Evolutionary conservation across 345 rosid species (phyloP).

Genomic region (Eucalyptus regnans): DNA sequence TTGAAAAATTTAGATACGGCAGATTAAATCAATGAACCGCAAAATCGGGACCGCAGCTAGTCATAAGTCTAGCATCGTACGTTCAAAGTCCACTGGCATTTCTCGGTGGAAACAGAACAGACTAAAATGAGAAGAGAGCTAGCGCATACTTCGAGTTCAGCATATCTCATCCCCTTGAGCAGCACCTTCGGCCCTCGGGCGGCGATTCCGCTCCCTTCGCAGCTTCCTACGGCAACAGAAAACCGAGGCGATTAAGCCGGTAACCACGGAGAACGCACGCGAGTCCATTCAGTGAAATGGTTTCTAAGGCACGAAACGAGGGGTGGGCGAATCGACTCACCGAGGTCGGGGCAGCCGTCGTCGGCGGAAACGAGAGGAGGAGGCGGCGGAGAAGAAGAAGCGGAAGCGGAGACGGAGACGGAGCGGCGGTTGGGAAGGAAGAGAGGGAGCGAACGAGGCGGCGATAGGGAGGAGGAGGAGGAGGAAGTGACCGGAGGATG

Average conservation of each 20-base stretch:
- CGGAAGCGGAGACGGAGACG: constrained; percentile 5
- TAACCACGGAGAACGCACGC: neutral
- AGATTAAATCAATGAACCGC: neutral
- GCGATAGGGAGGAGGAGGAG: neutral
- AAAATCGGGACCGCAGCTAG: neutral
- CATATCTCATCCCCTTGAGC: constrained; percentile 67
- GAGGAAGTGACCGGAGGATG: neutral
- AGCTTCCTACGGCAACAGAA: neutral
- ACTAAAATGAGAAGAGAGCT: neutral
- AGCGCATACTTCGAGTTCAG: constrained; percentile 47
- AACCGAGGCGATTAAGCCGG: neutral
- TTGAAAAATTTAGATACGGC: neutral
- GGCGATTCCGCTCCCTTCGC: neutral
- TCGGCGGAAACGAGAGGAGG: neutral
- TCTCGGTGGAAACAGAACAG: neutral
- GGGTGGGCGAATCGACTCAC: neutral
- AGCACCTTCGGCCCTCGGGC: constrained; percentile 26
- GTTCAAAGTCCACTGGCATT: neutral
- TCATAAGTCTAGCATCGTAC: neutral
- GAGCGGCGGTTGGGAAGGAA: constrained; percentile 7
- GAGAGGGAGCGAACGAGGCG: neutral
- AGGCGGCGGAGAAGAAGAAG: neutral
- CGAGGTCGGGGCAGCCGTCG: neutral
- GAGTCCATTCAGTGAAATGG: neutral
- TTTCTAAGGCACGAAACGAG: neutral